Base-by-base conservation (phyloP, 768 basidiomycete genomes). In the Erythrobasidium yunnanense region DNA sequence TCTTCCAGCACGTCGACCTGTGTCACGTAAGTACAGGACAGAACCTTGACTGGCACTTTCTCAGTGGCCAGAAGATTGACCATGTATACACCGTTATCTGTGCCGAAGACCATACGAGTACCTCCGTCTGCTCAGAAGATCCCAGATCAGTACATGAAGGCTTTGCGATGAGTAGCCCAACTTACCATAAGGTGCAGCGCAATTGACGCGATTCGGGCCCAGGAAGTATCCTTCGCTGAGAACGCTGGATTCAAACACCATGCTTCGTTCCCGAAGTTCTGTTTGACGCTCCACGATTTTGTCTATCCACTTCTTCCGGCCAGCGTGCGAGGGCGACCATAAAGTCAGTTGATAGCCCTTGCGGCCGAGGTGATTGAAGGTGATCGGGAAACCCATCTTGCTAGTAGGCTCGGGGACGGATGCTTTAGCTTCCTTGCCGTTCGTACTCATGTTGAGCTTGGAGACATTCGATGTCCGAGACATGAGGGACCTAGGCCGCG, bases 1-100 rank as follows among this genome's bases (percentile, higher is more conserved):
- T 95, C 90, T 76, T 97, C 93, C 63, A 99, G 80, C 6, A 99
- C 87, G 70, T 97, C 95, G 6, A 99, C 87, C 78, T 99, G 95
- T 0, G 86, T 82, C 17, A 99, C 93, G 70, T 93, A 90, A 46
- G 87, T 79, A 25, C 96, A 77, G 13, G 86, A 86, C 66, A 99
- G 80, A 29, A 99, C 90, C 77, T 91, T 90, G 27, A 89, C 80
- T 0, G 93, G 95, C 2, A 71, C 69, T 60, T 71, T 70, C 49
- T 68, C 70, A 56, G 76, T 73, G 23, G 90, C 88, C 49, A 83
- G 81, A 29, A 95, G 78, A 75, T 96, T 89, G 27, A 90, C 90
- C 67, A 97, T 81, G 75, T 96, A 99, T 25, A 99, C 87, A 25
- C 95, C 95, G 70, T 96, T 91, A 72, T 92, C 88, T 2, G 93